phyloP scores from a whole-genome alignment of 2,329 filamentous ascomycete genomes.

The Moelleriella libera region DNA sequence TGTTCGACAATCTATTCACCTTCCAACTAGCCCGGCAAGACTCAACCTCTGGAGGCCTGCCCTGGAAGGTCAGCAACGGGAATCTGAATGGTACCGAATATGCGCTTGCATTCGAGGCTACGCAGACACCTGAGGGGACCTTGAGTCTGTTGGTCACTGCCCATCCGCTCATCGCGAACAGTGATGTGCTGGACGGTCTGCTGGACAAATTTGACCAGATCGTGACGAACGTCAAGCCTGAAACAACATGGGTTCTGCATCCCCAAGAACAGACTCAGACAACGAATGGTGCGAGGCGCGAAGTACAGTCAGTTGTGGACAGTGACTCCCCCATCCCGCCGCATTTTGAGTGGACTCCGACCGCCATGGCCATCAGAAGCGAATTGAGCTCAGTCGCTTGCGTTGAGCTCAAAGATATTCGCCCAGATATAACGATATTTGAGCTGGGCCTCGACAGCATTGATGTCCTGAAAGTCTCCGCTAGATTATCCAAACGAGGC shows the following conservation, averaged over 20 bases:
- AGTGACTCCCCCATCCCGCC: neutral
- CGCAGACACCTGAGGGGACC: slow-evolving; percentile 29
- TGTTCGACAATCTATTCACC: slow-evolving; percentile 75
- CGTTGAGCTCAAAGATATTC: slow-evolving; percentile 34
- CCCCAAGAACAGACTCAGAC: neutral
- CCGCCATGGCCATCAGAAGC: slow-evolving; percentile 37
- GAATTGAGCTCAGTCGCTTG: slow-evolving; percentile 52
- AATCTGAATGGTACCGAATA: slow-evolving; percentile 44
- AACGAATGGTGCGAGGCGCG: neutral
- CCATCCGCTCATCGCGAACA: slow-evolving; percentile 26
- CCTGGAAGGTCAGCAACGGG: slow-evolving; percentile 43
- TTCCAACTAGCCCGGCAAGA: slow-evolving; percentile 46
- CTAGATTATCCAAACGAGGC: slow-evolving; percentile 47
- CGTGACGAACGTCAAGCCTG: slow-evolving; percentile 4
- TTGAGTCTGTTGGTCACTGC: slow-evolving; percentile 47
- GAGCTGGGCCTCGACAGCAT: slow-evolving; percentile 86
- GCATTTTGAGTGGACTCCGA: slow-evolving; percentile 7
- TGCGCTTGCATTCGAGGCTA: slow-evolving; percentile 63
- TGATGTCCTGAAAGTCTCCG: slow-evolving; percentile 73
- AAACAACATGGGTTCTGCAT: neutral
- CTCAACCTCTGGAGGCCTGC: slow-evolving; percentile 10
- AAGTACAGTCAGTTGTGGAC: neutral
- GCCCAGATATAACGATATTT: slow-evolving; percentile 51
- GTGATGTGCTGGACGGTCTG: slow-evolving; percentile 15
- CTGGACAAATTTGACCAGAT: slow-evolving; percentile 24